These are phyloP conservation scores for Apophysomyces ossiformis DNA, from an alignment of 371 early-diverging fungal genomes.

Conservation along the genomic window DNA sequence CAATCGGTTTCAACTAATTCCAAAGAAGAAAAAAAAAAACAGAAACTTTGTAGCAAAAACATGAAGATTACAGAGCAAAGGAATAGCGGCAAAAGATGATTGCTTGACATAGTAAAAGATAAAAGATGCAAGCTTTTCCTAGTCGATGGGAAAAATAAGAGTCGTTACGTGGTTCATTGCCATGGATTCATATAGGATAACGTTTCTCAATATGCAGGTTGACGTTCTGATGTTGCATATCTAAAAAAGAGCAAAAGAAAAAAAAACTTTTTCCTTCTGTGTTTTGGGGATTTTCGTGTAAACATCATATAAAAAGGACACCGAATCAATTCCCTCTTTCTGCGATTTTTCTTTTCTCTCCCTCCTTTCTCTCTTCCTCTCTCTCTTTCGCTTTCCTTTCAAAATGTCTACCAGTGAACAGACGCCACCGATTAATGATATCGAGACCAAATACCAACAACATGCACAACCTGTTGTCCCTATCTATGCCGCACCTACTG, in stretches of 20 bases:
- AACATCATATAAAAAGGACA: not conserved
- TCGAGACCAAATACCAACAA: constrained; percentile 8
- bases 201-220: not conserved
- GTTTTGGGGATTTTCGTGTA: too few species aligned
- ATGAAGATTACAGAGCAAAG: too few species aligned
- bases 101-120: too few species aligned
- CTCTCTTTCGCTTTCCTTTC: not conserved
- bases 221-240: not conserved
- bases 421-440: not conserved
- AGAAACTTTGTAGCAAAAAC: not conserved
- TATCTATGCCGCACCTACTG: constrained; percentile 28
- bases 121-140: too few species aligned
- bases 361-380: constrained; percentile 1
- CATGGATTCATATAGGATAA: not conserved
- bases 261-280: not conserved
- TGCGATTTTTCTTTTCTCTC: not conserved
- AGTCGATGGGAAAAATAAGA: too few species aligned
- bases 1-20: too few species aligned
- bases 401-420: not conserved
- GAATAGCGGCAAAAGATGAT: too few species aligned
- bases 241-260: not conserved
- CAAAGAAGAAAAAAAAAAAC: not conserved
- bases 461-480: constrained; percentile 13
- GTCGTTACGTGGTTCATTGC: not conserved
- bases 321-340: not conserved